Conservation (phyloP, 306 rosid species). For the Cucurbita ficifolia region DNA sequence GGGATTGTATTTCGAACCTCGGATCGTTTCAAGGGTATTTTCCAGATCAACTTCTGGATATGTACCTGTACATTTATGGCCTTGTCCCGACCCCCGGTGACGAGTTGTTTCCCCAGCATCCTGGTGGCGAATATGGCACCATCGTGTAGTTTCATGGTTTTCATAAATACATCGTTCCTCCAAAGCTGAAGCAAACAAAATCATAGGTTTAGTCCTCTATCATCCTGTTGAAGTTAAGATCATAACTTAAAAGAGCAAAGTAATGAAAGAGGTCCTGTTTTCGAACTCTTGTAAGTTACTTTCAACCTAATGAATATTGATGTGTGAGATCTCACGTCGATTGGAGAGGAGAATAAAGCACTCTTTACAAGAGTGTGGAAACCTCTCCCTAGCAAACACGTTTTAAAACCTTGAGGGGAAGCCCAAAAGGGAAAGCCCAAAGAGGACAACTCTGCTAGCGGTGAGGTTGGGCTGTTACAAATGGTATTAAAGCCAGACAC, state of each 20-base stretch:
- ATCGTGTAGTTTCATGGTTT: slow-evolving; percentile 36
- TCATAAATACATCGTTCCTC: slow-evolving; percentile 59
- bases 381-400: no score
- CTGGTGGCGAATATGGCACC: slow-evolving; percentile 57
- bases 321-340: no score
- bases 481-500: no score
- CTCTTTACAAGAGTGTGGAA: no score
- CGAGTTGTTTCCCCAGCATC: slow-evolving; percentile 51
- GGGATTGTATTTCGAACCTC: background rate
- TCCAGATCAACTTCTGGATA: background rate
- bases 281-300: no score
- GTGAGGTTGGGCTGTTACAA: no score
- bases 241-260: background rate
- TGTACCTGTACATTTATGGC: slow-evolving; percentile 67
- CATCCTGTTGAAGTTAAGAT: background rate
- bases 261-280: background rate
- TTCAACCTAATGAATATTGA: no score
- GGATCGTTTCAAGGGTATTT: background rate
- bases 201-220: slow-evolving; percentile 5
- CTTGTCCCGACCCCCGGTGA: slow-evolving; percentile 86
- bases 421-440: no score
- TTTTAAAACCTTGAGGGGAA: no score
- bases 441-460: no score
- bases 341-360: no score
- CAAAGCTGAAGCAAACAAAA: slow-evolving; percentile 49